Evolutionary conservation across 2,329 filamentous ascomycete genomes (phyloP).

Genomic region (Fusarium equiseti): DNA sequence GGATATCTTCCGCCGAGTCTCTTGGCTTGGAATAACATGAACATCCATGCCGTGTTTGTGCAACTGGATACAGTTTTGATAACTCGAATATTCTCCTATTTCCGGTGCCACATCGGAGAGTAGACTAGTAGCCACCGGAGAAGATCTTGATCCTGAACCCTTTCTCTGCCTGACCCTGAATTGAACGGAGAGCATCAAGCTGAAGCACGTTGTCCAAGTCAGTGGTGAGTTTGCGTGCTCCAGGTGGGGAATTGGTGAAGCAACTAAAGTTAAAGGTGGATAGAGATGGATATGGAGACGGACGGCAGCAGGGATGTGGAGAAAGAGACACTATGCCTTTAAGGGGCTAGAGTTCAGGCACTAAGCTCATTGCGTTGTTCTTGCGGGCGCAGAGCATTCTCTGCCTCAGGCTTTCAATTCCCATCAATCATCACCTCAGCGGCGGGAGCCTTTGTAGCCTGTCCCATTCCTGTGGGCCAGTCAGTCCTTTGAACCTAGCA

Average conservation of each 20-base stretch:
- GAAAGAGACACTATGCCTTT: conserved; percentile 14
- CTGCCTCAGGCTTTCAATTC: conserved; percentile 30
- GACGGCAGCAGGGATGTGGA: conserved; percentile 31
- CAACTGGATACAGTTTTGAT: conserved; percentile 1
- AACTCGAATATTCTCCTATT: conserved; percentile 3
- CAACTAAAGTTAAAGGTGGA: conserved; percentile 19
- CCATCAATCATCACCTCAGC: neutral
- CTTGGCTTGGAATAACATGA: neutral
- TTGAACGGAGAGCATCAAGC: conserved; percentile 22
- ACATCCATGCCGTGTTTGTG: conserved; percentile 25
- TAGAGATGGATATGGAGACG: conserved; percentile 22
- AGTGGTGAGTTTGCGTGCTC: conserved; percentile 39
- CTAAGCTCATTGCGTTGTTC: conserved; percentile 30
- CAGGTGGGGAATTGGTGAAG: conserved; percentile 36
- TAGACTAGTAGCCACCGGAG: conserved; percentile 10
- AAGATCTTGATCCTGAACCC: conserved; percentile 14
- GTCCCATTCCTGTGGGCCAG: conserved; percentile 35
- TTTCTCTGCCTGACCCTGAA: neutral
- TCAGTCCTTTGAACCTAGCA: conserved; percentile 5
- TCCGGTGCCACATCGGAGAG: conserved; percentile 1
- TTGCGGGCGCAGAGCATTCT: conserved; percentile 31
- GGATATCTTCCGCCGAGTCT: neutral
- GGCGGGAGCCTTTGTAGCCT: conserved; percentile 10
- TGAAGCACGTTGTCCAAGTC: conserved; percentile 31
- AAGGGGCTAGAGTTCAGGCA: neutral